Evolutionary conservation across 495 filamentous ascomycete genomes (phyloP), one percentile per base, ranked within the genome.

Genomic region (Penicillium samsonianum): DNA sequence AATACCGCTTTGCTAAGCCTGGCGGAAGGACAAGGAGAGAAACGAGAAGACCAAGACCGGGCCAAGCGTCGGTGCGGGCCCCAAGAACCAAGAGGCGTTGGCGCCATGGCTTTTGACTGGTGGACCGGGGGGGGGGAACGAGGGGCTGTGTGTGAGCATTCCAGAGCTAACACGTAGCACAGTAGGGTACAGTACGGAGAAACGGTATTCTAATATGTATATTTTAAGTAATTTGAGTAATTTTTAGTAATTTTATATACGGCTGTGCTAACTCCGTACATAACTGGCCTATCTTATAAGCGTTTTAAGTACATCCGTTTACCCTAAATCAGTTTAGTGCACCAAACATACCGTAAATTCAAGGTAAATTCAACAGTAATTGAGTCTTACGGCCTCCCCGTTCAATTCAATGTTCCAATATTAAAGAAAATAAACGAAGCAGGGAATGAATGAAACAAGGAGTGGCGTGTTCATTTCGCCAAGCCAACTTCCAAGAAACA

Each of bases 1-100:
- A 72, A 75, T 55, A 41, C 57, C 65, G 59, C 62, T 65, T 70
- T 54, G 67, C 68, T 64, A 63, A 67, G 65, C 69, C 67, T 64
- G 61, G 69, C 68, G 67, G 68, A 73, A 62, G 55, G 58, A 60
- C 65, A 65, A 64, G 57, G 60, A 56, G 63, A 62, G 63, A 67
- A 64, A 65, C 66, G 59, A 38, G 57, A 38, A 58, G 26, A 54
- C 44, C 59, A 63, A 67, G 67, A 68, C 67, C 68, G 70, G 67
- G 70, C 72, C 70, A 74, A 74, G 70, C 68, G 58, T 45, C 26
- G 16, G 53, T 55, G 53, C 42, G 53, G 55, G 48, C 38, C 44
- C 44, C 53, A 61, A 57, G 48, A 57, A 54, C 37, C 51, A 28
- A 48, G 28, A 40, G 46, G 45, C 50, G 37, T 38, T 51, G 57